Base-by-base conservation (phyloP, 2,329 filamentous ascomycete genomes). In the Paraphaeosphaeria sporulosa region DNA sequence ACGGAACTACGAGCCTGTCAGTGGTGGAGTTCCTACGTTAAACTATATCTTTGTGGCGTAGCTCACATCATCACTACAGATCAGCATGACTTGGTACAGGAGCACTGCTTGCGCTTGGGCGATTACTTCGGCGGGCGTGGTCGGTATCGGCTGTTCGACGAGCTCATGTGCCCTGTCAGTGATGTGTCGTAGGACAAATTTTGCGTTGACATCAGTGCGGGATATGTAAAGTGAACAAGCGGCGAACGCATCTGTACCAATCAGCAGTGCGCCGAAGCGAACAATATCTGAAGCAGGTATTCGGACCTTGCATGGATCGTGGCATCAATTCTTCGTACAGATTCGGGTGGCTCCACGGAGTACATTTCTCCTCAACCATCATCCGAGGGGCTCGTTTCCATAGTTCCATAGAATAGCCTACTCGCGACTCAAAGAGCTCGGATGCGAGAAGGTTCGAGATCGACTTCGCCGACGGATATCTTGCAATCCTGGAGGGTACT, bases 251-350 rank as follows among this genome's bases (percentile, higher is more conserved):
- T 87, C 85, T 85, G 21, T 34, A 5, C 8, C 38, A 17, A 46
- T 38, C 19, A 47, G 32, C 27, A 55, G 34, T 8, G 30, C 10
- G 34, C 10, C 1, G 13, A 27, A 42, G 15, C 15, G 17, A 8
- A 5, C 10, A 21, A 32, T 36, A 8, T n/a, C 1, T 32, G 34
- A 42, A 19, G 8, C 19, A 27, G 9, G 32, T 19, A 23, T 2
- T 12, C 54, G 19, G 65, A 81, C 83, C 84, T 76, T 86, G 81
- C 66, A 87, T 81, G 0, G 71, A 76, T 32, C 73, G 73, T 0
- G 85, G 86, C 83, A 87, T 86, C 9, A 69, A 58, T 2, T 83
- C 77, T n/a, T 75, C 75, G 60, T 86, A 87, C 0, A 88, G 74
- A n/a, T 76, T 69, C 0, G 76, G 75, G 62, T 88, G 86, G 32